phyloP scores from a whole-genome alignment of 257 asterid species.

The Salvia splendens region DNA sequence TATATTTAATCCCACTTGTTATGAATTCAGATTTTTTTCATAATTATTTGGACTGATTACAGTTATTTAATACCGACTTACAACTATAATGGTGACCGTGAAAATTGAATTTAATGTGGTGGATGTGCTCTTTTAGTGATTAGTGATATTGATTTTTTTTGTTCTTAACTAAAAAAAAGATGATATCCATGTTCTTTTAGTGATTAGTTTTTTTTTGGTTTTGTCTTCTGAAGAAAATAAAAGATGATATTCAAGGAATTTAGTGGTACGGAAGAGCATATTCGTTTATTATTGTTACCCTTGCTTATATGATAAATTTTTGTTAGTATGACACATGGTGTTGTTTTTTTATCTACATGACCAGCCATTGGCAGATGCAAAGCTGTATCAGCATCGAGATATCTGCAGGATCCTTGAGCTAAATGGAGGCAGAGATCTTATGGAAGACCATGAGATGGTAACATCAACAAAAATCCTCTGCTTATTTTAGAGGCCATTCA shows the following conservation, averaged over 20 bases:
- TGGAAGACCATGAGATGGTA: slow-evolving; percentile 55
- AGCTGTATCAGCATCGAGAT: slow-evolving; percentile 55
- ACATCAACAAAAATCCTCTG: background rate
- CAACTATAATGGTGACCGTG: background rate
- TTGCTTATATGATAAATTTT: background rate
- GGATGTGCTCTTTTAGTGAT: background rate
- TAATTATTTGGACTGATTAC: background rate
- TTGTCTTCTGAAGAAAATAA: background rate
- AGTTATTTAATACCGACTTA: background rate
- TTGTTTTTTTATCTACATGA: background rate
- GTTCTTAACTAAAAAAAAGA: background rate
- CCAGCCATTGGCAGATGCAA: slow-evolving; percentile 65
- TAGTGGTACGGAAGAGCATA: background rate
- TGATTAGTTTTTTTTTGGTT: background rate
- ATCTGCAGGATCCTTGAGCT: slow-evolving; percentile 67
- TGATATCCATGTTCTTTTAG: background rate
- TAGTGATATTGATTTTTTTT: background rate
- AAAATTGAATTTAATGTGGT: background rate
- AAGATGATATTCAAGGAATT: background rate
- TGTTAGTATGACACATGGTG: background rate
- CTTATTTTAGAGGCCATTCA: slow-evolving; percentile 5
- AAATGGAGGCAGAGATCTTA: slow-evolving; percentile 54
- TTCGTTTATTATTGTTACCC: background rate
- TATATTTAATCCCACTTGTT: background rate
- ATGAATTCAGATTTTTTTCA: background rate